Evolutionary conservation across 163 green algal genomes (phyloP), one percentile per base, ranked within the genome.

Genomic region (Scenedesmus sp.): DNA sequence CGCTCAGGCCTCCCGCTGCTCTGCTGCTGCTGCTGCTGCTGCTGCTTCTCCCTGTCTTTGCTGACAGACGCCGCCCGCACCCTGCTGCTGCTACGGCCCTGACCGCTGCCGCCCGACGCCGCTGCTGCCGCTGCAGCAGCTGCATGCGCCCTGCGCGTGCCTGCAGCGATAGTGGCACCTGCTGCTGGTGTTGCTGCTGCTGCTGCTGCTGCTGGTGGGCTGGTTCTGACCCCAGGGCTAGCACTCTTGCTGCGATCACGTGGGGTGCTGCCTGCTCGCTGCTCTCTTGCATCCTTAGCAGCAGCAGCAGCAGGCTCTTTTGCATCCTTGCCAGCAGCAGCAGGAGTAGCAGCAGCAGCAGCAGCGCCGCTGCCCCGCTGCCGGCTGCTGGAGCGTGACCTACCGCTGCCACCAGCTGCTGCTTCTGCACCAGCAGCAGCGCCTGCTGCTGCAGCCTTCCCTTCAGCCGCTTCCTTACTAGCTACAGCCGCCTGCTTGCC

Each of bases 11-110:
- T 79, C 4, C 23, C 7, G 23, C 70, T 79, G 12, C 26, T 18
- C 16, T 26, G 18, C 12, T 77, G 18, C 67, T 74, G 52, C 15
- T 46, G 34, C 34, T 46, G 34, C 34, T 46, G 34, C 16, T 26
- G 18, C 12, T 77, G 18, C 67, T 74, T 67, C 15, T 55, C 56
- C 56, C 57, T 88, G 23, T 59, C 56, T 23, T 88, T 88, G 82
- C 56, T 55, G 57, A 59, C 82, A 23, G 56, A 76, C 23, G n/a
- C 16, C 13, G 18, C 56, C 46, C 82, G 23, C 56, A 76, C 56
- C 57, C 57, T 57, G 82, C 82, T 76, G 54, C 82, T 88, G 82
- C 9, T 88, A 55, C 57, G 82, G n/a, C n/a, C n/a, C 82, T 88
- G 73, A 18, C 46, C 74, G n/a, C 70, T 23, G 23, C 70, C 70